Evolutionary conservation across 2,329 filamentous ascomycete genomes (phyloP).

Genomic region (Microcera coccophila): DNA sequence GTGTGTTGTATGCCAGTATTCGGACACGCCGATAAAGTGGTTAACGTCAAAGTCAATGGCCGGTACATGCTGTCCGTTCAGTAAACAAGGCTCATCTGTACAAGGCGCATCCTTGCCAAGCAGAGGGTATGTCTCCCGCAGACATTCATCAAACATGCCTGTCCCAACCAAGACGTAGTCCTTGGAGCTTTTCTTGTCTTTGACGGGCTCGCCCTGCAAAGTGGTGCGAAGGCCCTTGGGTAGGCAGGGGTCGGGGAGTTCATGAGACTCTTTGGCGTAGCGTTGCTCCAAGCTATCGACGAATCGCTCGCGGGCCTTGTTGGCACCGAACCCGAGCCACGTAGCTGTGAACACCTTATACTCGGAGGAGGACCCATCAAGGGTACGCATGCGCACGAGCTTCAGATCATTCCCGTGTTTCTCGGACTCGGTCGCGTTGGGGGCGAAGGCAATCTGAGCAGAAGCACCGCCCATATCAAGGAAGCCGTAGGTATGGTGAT

Average conservation of each 20-base stretch:
- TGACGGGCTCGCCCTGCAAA: constrained; percentile 59
- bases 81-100: constrained; percentile 74
- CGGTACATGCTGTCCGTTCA: constrained; percentile 88
- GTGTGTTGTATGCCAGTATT: constrained; percentile 98
- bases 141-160: constrained; percentile 80
- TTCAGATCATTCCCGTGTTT: constrained; percentile 90
- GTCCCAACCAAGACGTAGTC: constrained; percentile 68
- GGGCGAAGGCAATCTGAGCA: constrained; percentile 95
- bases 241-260: constrained; percentile 87
- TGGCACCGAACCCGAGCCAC: constrained; percentile 96
- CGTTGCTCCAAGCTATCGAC: constrained; percentile 70
- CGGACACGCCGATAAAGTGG: constrained; percentile 94
- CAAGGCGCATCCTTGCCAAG: constrained; percentile 87
- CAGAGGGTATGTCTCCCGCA: constrained; percentile 76
- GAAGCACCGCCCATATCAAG: constrained; percentile 98
- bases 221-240: constrained; percentile 72
- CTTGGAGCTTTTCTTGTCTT: constrained; percentile 32
- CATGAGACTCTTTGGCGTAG: constrained; percentile 54
- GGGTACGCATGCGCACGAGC: constrained; percentile 74
- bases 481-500: constrained; percentile 93
- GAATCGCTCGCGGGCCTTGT: constrained; percentile 83
- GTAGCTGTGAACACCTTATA: constrained; percentile 93
- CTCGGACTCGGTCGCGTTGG: constrained; percentile 82
- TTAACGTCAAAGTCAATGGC: constrained; percentile 97
- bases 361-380: constrained; percentile 74